Conservation (phyloP, 75 land plant species). For the Chamaecyparis obtusa region DNA sequence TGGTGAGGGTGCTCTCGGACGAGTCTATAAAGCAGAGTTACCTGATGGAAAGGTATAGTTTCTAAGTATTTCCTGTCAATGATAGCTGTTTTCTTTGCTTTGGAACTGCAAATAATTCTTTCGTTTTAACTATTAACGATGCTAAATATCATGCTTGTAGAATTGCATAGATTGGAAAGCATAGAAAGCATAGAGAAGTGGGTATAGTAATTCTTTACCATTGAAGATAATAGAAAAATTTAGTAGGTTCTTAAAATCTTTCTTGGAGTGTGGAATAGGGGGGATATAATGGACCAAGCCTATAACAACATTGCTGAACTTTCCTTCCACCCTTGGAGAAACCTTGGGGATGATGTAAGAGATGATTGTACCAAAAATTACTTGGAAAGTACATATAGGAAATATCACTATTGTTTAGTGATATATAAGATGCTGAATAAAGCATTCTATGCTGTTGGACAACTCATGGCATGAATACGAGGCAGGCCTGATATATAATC, state of each 20-base stretch:
- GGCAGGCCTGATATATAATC: not conserved
- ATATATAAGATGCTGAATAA: not conserved
- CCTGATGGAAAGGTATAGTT: constrained; percentile 75
- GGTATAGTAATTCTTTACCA: not conserved
- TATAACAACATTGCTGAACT: not conserved
- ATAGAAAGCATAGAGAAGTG: not conserved
- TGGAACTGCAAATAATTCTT: not conserved
- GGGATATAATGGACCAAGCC: not conserved
- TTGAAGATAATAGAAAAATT: not conserved
- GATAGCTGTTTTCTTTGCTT: not conserved
- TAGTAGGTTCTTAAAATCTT: not conserved
- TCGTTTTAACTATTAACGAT: not conserved
- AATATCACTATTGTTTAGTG: not conserved
- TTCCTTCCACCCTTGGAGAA: not conserved
- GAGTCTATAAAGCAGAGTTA: constrained; percentile 85
- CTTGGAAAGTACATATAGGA: not conserved
- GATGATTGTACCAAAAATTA: not conserved
- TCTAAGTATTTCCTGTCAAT: not conserved
- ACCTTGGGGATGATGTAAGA: not conserved
- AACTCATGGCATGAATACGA: not conserved
- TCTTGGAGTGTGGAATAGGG: not conserved
- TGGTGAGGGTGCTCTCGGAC: constrained; percentile 91
- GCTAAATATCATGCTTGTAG: not conserved
- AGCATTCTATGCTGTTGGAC: not conserved
- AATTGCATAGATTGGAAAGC: not conserved